A percentile compares a stretch with the other conserved stretches of the same genome.
These are phyloP conservation scores for Rhizopogon parksii DNA, from an alignment of 1,284 basidiomycete species.

Conservation along the genomic window DNA sequence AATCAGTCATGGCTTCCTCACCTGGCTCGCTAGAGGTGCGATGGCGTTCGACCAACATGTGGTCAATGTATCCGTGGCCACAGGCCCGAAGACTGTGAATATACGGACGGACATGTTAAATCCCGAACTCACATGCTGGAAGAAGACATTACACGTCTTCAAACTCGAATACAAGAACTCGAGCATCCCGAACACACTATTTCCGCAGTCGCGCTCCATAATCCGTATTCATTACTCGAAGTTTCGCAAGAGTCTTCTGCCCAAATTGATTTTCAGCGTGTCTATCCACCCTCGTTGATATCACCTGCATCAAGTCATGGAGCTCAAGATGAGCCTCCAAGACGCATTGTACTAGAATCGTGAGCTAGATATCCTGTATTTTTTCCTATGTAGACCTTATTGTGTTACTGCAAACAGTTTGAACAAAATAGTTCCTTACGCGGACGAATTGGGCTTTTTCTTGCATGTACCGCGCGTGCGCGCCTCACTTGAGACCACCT, in stretches of 20 bases:
- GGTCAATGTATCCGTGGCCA: conserved; percentile 30
- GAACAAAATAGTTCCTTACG: conserved; percentile 17
- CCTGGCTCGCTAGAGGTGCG: conserved; percentile 30
- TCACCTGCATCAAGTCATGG: conserved; percentile 5
- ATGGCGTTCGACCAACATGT: conserved; percentile 34
- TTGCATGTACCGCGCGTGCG: conserved; percentile 27
- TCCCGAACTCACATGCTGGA: conserved; percentile 32
- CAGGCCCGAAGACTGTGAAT: conserved; percentile 36
- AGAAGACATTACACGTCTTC: conserved; percentile 31
- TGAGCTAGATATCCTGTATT: neutral
- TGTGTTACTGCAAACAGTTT: conserved; percentile 10
- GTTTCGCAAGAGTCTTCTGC: neutral
- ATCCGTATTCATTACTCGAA: conserved; percentile 23
- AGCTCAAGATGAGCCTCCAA: conserved; percentile 2
- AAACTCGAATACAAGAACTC: conserved; percentile 31
- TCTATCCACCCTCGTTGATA: neutral
- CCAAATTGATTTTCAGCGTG: neutral
- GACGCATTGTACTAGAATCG: conserved; percentile 3
- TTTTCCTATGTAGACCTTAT: neutral
- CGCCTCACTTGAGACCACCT: conserved; percentile 11
- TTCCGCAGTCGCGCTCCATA: conserved; percentile 24
- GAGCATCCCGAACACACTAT: conserved; percentile 25
- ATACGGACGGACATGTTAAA: conserved; percentile 30
- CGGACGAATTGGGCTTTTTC: conserved; percentile 28
- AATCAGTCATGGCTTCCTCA: neutral